These are phyloP conservation scores for Emericellopsis terricola DNA, from an alignment of 495 filamentous ascomycete species.

Conservation along the genomic window DNA sequence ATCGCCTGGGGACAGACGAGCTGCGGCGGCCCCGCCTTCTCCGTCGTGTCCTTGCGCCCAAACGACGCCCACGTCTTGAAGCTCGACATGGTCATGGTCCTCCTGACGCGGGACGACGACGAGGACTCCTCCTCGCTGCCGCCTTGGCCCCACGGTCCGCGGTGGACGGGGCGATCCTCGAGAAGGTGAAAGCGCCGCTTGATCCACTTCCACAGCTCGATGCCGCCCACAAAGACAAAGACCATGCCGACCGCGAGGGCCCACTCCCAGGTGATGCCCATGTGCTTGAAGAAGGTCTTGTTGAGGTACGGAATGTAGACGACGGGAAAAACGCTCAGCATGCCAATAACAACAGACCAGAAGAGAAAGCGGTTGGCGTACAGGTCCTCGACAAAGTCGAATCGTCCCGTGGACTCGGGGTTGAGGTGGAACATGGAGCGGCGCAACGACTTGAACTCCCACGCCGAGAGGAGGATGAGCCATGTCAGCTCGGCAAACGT, in stretches of 20 bases:
- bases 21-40: too few species aligned
- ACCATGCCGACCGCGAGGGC: slow-evolving; percentile 39
- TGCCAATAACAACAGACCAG: slow-evolving; percentile 50
- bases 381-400: slow-evolving; percentile 43
- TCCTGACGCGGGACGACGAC: slow-evolving; percentile 14
- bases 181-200: slow-evolving; percentile 35
- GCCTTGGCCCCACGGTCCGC: slow-evolving; percentile 23
- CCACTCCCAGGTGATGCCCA: slow-evolving; percentile 61
- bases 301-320: slow-evolving; percentile 60
- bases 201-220: slow-evolving; percentile 49
- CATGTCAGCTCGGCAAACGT: slow-evolving; percentile 63
- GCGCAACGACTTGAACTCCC: slow-evolving; percentile 59
- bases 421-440: slow-evolving; percentile 53
- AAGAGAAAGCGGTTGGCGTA: slow-evolving; percentile 60
- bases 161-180: slow-evolving; percentile 21
- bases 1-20: too few species aligned
- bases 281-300: slow-evolving; percentile 54
- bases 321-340: slow-evolving; percentile 48
- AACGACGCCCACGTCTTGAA: slow-evolving; percentile 18
- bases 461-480: slow-evolving; percentile 52
- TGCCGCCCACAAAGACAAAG: slow-evolving; percentile 37
- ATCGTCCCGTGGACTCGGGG: slow-evolving; percentile 25
- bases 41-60: slow-evolving; percentile 9
- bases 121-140: slow-evolving; percentile 12
- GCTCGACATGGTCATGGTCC: slow-evolving; percentile 20